These are phyloP conservation scores for Lophium mytilinum DNA, from an alignment of 495 filamentous ascomycete species.

Conservation along the genomic window DNA sequence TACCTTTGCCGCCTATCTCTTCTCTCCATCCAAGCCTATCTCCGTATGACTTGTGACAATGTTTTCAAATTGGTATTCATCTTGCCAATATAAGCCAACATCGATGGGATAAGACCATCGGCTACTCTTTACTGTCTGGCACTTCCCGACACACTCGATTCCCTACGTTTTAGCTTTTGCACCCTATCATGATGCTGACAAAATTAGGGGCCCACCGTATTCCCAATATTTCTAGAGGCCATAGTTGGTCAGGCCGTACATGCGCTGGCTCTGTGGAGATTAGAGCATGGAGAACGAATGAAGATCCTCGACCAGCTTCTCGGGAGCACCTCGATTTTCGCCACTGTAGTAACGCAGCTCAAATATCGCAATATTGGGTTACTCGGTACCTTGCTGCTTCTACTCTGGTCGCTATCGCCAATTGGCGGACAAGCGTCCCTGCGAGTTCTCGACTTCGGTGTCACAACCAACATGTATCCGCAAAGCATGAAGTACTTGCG, in stretches of 20 bases:
- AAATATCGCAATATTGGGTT: conserved; percentile 12
- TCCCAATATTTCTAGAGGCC: conserved; percentile 18
- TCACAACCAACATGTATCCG: neutral
- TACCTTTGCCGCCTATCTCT: too few species aligned
- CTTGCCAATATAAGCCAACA: too few species aligned
- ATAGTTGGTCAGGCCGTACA: conserved; percentile 15
- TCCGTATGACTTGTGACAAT: neutral
- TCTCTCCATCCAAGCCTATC: too few species aligned
- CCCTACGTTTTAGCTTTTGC: neutral
- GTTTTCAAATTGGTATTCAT: neutral
- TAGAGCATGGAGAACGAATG: conserved; percentile 20
- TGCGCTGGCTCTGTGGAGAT: conserved; percentile 15
- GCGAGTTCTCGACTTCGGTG: conserved; percentile 11
- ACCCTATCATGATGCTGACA: neutral
- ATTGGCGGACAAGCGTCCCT: conserved; percentile 18
- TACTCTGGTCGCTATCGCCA: conserved; percentile 17
- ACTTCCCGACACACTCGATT: too few species aligned
- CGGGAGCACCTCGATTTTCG: conserved; percentile 16
- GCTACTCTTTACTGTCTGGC: too few species aligned
- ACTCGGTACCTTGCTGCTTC: conserved; percentile 2
- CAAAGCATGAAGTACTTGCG: conserved; percentile 8
- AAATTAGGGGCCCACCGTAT: conserved; percentile 12
- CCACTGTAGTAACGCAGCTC: conserved; percentile 15
- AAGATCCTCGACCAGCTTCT: conserved; percentile 15
- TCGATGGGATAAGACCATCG: too few species aligned